Evolutionary conservation across 148 eudicot species (phyloP), one percentile per base, ranked within the genome.

Genomic region (Salicornia ramosissima): DNA sequence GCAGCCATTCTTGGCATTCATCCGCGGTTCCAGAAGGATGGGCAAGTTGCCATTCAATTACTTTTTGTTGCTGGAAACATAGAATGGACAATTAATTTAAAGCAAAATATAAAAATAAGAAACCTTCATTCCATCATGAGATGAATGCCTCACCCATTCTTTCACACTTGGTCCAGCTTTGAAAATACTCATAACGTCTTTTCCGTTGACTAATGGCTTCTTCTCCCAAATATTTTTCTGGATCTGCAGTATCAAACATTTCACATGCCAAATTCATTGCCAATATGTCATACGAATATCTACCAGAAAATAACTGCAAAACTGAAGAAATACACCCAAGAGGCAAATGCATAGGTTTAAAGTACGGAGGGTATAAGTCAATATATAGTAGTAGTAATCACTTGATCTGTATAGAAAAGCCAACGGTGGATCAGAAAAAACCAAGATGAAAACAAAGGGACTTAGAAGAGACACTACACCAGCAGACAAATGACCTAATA

Each of bases 21-120:
- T 88, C 93, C 24, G 86, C 80, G 59, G 81, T 76, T 62, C 80
- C 96, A 22, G 77, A 68, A 59, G 98, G 96, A 64, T 90, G 64
- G 2, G 91, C 93, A 19, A 92, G 91, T 75, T 92, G 98, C 98
- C 98, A 92, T 43, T 90, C 83, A 31, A 90, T 82, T 61, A 92
- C 69, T 70, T 88, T 90, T 82, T 86, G 80, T 84, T 82, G 86
- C 98, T 92, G 86, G n/a, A 69, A 71, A 45, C 47, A 45, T 59
- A 16, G 53, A 8, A 53, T 28, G 13, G 15, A 16, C 26, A 19
- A 28, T 26, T 0, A 19, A n/a, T 24, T 46, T 36, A 56, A 16
- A 25, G 16, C n/a, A 3, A 28, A 31, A 53, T 19, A 46, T 50
- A 29, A 18, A n/a, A 11, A 39, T 24, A 36, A 6, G 43, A 31